phyloP scores from a whole-genome alignment of 2,329 filamentous ascomycete genomes.

The Aureobasidium sp. region DNA sequence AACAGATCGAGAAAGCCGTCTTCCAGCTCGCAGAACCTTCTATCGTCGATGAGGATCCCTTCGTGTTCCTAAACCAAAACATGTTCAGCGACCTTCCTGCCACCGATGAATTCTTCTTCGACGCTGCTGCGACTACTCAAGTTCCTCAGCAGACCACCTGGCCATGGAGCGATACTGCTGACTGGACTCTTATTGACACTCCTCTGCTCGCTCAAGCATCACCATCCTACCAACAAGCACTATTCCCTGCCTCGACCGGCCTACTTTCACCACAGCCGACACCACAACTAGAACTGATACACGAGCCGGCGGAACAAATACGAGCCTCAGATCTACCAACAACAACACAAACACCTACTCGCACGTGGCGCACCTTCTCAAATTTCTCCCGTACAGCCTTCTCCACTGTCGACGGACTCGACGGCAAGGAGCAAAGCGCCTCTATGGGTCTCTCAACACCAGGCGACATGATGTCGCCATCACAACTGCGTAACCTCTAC shows the following conservation, averaged over 20 bases:
- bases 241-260: background rate
- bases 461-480: conserved; percentile 5
- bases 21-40: background rate
- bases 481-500: background rate
- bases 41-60: conserved; percentile 9
- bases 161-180: conserved; percentile 14
- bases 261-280: conserved; percentile 3
- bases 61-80: conserved; percentile 9
- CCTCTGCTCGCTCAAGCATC: background rate
- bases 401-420: conserved; percentile 4
- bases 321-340: background rate
- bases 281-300: background rate
- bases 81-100: background rate
- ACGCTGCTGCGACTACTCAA: conserved; percentile 15
- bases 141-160: background rate
- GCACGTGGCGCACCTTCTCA: background rate
- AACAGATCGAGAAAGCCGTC: background rate
- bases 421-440: background rate
- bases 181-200: conserved; percentile 16
- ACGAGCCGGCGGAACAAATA: background rate
- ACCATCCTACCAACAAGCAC: background rate
- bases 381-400: conserved; percentile 8
- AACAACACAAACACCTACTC: background rate
- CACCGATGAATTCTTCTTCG: conserved; percentile 20
- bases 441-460: background rate